A percentile compares a stretch with the other conserved stretches of the same genome.
phyloP scores from a whole-genome alignment of 306 rosid species.

The Casuarina glauca region DNA sequence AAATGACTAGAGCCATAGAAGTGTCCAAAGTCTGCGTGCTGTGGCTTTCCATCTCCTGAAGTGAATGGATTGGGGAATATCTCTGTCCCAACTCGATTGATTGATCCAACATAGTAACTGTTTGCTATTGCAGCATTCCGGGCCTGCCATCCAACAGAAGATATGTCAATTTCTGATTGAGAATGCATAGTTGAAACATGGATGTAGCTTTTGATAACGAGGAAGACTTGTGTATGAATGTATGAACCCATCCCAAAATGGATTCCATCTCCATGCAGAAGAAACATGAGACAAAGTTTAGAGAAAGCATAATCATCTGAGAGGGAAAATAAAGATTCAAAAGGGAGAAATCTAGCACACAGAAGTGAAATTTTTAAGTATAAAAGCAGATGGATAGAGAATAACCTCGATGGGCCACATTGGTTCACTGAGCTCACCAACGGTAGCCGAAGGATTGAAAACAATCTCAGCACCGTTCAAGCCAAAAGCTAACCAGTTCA shows the following conservation, averaged over 20 bases:
- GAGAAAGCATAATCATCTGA: neutral
- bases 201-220: neutral
- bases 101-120: constrained; percentile 74
- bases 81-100: constrained; percentile 89
- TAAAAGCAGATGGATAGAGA: constrained; percentile 19
- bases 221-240: neutral
- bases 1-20: constrained; percentile 85
- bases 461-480: constrained; percentile 95
- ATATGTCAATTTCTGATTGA: neutral
- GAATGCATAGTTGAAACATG: neutral
- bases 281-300: neutral
- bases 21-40: constrained; percentile 84
- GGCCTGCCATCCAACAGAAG: constrained; percentile 49
- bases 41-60: constrained; percentile 84
- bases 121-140: constrained; percentile 91
- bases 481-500: constrained; percentile 92
- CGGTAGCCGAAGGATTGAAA: constrained; percentile 97
- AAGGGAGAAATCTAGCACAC: neutral
- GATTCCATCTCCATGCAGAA: neutral
- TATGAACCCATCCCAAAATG: neutral
- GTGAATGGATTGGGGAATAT: constrained; percentile 79
- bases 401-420: constrained; percentile 95
- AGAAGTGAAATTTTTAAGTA: neutral
- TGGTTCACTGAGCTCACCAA: constrained; percentile 92
- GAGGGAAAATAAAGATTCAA: constrained; percentile 1